Conservation (phyloP, 441 rosid species). For the Erodium moschatum region DNA sequence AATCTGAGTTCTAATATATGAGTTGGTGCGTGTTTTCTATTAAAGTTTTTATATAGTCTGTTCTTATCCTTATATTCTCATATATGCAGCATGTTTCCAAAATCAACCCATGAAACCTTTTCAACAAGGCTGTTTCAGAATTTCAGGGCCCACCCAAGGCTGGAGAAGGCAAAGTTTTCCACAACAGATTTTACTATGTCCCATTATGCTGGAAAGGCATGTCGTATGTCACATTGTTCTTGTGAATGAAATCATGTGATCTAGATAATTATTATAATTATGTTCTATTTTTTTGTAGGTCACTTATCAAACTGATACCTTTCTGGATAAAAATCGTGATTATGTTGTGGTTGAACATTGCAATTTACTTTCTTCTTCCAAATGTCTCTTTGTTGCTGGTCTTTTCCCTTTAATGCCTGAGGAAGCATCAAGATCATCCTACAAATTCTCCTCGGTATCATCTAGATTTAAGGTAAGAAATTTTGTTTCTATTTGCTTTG, state of each 20-base stretch:
- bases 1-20: slow-evolving; percentile 24
- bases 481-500: neutral
- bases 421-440: slow-evolving; percentile 70
- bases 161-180: slow-evolving; percentile 86
- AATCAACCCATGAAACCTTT: slow-evolving; percentile 97
- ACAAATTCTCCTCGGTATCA: slow-evolving; percentile 91
- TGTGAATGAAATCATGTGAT: neutral
- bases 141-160: slow-evolving; percentile 76
- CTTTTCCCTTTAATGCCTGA: slow-evolving; percentile 71
- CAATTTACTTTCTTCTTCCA: slow-evolving; percentile 78
- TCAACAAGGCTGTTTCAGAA: slow-evolving; percentile 96
- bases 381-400: slow-evolving; percentile 74
- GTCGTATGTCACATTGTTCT: slow-evolving; percentile 17
- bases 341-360: slow-evolving; percentile 99
- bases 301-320: slow-evolving; percentile 92
- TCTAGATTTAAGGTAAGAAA: slow-evolving; percentile 80
- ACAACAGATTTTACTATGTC: slow-evolving; percentile 89
- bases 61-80: slow-evolving; percentile 2
- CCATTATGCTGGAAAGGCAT: slow-evolving; percentile 98
- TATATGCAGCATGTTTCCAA: slow-evolving; percentile 82
- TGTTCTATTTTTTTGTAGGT: slow-evolving; percentile 42
- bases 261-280: neutral
- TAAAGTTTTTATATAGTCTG: slow-evolving; percentile 9
- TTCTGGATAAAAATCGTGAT: slow-evolving; percentile 97
- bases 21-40: slow-evolving; percentile 15